Conservation (phyloP, 1,284 basidiomycete genomes). For the Sporisorium exsertum region DNA sequence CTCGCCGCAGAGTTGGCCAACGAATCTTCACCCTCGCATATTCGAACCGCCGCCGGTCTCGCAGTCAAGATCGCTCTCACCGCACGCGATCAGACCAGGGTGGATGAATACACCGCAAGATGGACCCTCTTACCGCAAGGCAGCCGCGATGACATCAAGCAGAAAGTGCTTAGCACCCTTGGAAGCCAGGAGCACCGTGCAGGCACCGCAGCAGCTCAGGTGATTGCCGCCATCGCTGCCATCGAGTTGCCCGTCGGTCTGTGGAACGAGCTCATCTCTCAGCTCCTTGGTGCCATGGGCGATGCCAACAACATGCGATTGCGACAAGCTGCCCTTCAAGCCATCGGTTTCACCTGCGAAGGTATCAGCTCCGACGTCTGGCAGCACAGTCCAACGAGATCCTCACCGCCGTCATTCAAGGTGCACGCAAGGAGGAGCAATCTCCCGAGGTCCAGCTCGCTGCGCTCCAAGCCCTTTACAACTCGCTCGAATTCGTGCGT, state of each 20-base stretch:
- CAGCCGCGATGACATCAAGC: conserved; percentile 85
- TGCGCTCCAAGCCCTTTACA: conserved; percentile 90
- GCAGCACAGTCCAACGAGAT: conserved; percentile 94
- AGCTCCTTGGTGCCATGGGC: conserved; percentile 87
- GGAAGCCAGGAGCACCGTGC: conserved; percentile 80
- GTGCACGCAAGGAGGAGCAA: conserved; percentile 94
- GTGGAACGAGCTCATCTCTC: conserved; percentile 90
- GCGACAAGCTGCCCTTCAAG: conserved; percentile 88
- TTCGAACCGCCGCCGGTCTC: conserved; percentile 92
- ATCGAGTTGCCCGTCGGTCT: conserved; percentile 88
- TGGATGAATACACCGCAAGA: conserved; percentile 62
- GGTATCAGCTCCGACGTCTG: conserved; percentile 82
- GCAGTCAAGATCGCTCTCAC: conserved; percentile 97
- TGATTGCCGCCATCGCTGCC: conserved; percentile 90
- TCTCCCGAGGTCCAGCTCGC: conserved; percentile 88
- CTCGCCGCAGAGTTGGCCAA: conserved; percentile 64
- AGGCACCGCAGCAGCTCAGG: conserved; percentile 89
- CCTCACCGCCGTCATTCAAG: conserved; percentile 96
- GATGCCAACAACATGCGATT: conserved; percentile 81
- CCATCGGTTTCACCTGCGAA: conserved; percentile 98
- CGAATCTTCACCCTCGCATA: conserved; percentile 72
- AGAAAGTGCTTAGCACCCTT: conserved; percentile 84
- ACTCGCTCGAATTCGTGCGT: conserved; percentile 96
- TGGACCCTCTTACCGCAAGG: conserved; percentile 83
- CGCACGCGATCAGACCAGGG: conserved; percentile 81